A percentile compares a stretch with the other conserved stretches of the same genome.
Evolutionary conservation across 106 monocot genomes (phyloP).

Genomic region (Platanthera zijinensis): DNA sequence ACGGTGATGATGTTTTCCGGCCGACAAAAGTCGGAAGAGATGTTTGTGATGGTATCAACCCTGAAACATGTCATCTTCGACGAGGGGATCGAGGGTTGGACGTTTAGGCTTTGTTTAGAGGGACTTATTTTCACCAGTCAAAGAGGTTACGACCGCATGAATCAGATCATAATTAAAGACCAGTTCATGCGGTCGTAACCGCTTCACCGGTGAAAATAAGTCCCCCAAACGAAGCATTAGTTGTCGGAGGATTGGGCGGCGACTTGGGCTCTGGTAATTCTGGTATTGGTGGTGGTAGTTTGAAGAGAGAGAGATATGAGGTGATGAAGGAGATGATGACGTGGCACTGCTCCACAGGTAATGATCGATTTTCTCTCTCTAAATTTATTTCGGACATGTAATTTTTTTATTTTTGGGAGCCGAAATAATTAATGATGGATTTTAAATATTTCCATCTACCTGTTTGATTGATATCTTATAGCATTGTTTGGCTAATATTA

Average conservation of each 20-base stretch:
- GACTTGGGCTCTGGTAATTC: too few relatives aligned
- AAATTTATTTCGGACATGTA: not conserved
- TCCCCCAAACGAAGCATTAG: too few relatives aligned
- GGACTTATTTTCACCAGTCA: too few relatives aligned
- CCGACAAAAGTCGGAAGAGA: constrained; percentile 10
- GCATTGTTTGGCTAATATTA: not conserved
- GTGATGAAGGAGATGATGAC: not conserved
- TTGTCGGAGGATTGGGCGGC: too few relatives aligned
- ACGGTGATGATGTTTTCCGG: not conserved
- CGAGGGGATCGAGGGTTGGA: not conserved
- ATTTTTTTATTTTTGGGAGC: not conserved
- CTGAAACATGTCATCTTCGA: constrained; percentile 25
- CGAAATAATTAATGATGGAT: not conserved
- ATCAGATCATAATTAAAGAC: too few relatives aligned
- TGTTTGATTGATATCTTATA: not conserved
- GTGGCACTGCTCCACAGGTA: not conserved
- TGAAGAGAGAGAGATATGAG: constrained; percentile 16
- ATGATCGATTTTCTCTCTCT: not conserved
- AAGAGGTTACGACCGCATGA: too few relatives aligned
- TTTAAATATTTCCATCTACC: not conserved
- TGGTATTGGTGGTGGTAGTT: not conserved
- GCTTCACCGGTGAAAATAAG: too few relatives aligned
- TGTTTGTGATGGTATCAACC: constrained; percentile 30
- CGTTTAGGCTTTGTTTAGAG: too few relatives aligned
- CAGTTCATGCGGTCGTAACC: too few relatives aligned